phyloP scores from a whole-genome alignment of 2,329 filamentous ascomycete genomes.

The Knoxdaviesia proteae region DNA sequence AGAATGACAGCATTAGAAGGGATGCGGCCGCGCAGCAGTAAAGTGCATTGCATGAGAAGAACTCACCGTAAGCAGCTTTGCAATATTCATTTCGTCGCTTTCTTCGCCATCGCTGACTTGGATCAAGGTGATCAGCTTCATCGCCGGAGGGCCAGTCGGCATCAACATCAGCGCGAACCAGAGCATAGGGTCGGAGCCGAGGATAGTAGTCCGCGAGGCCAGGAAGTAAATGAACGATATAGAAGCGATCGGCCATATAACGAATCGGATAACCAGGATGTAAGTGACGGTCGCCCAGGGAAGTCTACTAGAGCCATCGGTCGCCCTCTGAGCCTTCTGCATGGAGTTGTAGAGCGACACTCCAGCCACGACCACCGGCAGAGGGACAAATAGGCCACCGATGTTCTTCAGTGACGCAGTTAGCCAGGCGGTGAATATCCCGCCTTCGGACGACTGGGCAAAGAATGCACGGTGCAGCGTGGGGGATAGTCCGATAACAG shows the following conservation, averaged over 20 bases:
- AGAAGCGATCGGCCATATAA: conserved; percentile 36
- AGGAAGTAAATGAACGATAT: conserved; percentile 33
- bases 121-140: conserved; percentile 24
- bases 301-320: conserved; percentile 8
- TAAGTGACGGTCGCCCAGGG: conserved; percentile 27
- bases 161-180: conserved; percentile 37
- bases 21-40: neutral
- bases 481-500: conserved; percentile 37
- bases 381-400: conserved; percentile 39
- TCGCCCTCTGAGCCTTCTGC: conserved; percentile 1
- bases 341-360: conserved; percentile 39
- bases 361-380: conserved; percentile 46
- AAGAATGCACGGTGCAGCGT: conserved; percentile 42
- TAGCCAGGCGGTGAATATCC: conserved; percentile 46
- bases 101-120: conserved; percentile 19
- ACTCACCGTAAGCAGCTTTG: conserved; percentile 20
- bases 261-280: conserved; percentile 33
- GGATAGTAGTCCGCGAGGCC: conserved; percentile 25
- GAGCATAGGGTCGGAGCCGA: conserved; percentile 38
- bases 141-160: conserved; percentile 24
- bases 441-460: conserved; percentile 30
- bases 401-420: conserved; percentile 39
- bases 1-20: neutral
- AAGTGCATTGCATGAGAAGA: too few species aligned
- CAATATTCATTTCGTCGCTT: conserved; percentile 19